A percentile compares a stretch with the other conserved stretches of the same genome.
phyloP scores from a whole-genome alignment of 306 rosid species.

The Castanea mollissima region DNA sequence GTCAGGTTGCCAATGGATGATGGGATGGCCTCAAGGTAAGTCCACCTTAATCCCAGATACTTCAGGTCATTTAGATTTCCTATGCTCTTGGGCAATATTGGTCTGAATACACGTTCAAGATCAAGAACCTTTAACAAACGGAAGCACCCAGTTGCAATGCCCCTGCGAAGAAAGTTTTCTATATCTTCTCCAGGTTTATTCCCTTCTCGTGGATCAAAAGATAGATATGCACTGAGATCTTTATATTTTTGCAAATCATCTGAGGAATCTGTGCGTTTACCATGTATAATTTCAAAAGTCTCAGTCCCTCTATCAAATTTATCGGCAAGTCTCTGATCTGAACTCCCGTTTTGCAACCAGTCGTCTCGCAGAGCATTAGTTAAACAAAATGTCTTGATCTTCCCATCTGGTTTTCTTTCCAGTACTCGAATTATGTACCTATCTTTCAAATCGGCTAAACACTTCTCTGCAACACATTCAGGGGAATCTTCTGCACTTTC shows the following conservation, averaged over 20 bases:
- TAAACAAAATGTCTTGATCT: conserved; percentile 31
- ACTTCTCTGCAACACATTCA: background rate
- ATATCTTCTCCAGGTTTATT: conserved; percentile 32
- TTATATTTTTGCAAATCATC: too few species aligned
- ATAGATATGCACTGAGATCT: too few species aligned
- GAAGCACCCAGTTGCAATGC: conserved; percentile 5
- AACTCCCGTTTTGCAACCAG: background rate
- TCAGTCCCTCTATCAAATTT: background rate
- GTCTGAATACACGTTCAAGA: conserved; percentile 31
- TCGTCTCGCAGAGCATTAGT: conserved; percentile 15
- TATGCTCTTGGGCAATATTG: conserved; percentile 25
- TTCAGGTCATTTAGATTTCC: conserved; percentile 12
- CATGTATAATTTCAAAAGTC: background rate
- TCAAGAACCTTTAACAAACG: conserved; percentile 12
- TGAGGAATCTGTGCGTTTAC: background rate
- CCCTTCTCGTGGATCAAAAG: conserved; percentile 12
- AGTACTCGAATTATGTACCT: conserved; percentile 26
- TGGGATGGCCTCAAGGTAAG: conserved; percentile 35
- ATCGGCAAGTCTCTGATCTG: conserved; percentile 9
- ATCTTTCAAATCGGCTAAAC: conserved; percentile 2
- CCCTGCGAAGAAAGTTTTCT: conserved; percentile 14
- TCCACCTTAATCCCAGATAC: conserved; percentile 39
- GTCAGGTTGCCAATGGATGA: conserved; percentile 16
- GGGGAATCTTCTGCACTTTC: background rate
- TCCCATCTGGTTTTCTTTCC: conserved; percentile 25